These are phyloP conservation scores for Lobosporangium transversale DNA, from an alignment of 192 early-diverging fungal genomes.

Conservation along the genomic window DNA sequence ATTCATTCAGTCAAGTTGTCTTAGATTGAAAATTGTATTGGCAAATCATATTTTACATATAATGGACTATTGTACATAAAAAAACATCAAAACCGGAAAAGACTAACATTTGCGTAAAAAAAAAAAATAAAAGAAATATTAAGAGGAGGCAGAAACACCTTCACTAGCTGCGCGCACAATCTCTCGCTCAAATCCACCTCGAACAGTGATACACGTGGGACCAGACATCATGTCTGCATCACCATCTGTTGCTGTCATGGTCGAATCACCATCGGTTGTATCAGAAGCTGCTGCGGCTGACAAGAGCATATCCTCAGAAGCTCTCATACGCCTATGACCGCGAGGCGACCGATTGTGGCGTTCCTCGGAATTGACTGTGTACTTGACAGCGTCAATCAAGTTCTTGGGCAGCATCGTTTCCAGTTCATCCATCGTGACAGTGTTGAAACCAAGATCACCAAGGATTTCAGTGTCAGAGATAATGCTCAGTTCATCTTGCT, in stretches of 20 bases:
- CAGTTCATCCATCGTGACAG: slow-evolving; percentile 20
- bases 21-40: too few species aligned
- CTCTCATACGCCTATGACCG: not conserved
- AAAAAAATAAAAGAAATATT: not conserved
- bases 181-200: slow-evolving; percentile 34
- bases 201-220: slow-evolving; percentile 16
- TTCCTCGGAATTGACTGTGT: slow-evolving; percentile 4
- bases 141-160: not conserved
- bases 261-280: not conserved
- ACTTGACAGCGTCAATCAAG: slow-evolving; percentile 15
- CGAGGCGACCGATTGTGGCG: not conserved
- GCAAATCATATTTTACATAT: too few species aligned
- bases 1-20: too few species aligned
- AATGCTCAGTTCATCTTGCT: slow-evolving; percentile 36
- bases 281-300: too few species aligned
- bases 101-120: too few species aligned
- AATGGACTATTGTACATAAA: not conserved
- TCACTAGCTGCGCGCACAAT: slow-evolving; percentile 20
- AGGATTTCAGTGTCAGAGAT: slow-evolving; percentile 49
- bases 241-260: not conserved
- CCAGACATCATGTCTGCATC: not conserved
- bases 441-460: slow-evolving; percentile 35
- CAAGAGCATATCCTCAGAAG: not conserved
- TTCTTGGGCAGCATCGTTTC: slow-evolving; percentile 10
- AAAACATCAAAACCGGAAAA: not conserved